Percentiles rank a stretch among this genome's conserved stretches.
These are phyloP conservation scores for Ramaria sp. DNA, from an alignment of 768 basidiomycete genomes.

Conservation along the genomic window DNA sequence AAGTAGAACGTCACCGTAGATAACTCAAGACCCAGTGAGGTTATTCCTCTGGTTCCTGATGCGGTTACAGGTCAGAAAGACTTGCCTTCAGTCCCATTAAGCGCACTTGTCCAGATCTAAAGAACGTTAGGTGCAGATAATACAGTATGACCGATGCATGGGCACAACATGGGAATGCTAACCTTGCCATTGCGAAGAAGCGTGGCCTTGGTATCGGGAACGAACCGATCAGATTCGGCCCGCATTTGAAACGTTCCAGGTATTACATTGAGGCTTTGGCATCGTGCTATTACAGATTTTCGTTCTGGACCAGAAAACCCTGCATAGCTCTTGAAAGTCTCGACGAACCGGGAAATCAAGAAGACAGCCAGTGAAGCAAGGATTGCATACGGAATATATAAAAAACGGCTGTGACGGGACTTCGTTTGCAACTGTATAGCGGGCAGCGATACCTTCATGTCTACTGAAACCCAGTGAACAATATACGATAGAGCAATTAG, in stretches of 20 bases:
- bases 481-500: no score
- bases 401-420: not conserved
- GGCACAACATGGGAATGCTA: slow-evolving; percentile 21
- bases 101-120: slow-evolving; percentile 45
- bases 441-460: not conserved
- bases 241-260: slow-evolving; percentile 22
- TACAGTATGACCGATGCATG: slow-evolving; percentile 19
- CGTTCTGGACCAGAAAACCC: not conserved
- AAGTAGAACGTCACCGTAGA: slow-evolving; percentile 55
- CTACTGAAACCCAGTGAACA: no score
- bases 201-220: slow-evolving; percentile 51
- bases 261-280: slow-evolving; percentile 18
- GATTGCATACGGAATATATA: not conserved
- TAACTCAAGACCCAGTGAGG: slow-evolving; percentile 14
- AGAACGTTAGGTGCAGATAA: not conserved
- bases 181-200: slow-evolving; percentile 60
- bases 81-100: slow-evolving; percentile 35
- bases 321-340: not conserved
- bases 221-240: slow-evolving; percentile 49
- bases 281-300: slow-evolving; percentile 11
- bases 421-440: not conserved
- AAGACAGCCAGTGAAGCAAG: not conserved
- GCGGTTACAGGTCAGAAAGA: not conserved
- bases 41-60: not conserved
- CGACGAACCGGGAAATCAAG: not conserved